A percentile compares a stretch with the other conserved stretches of the same genome.
Evolutionary conservation across 768 basidiomycete genomes (phyloP).

Genomic region (Lanmaoa rubissima): DNA sequence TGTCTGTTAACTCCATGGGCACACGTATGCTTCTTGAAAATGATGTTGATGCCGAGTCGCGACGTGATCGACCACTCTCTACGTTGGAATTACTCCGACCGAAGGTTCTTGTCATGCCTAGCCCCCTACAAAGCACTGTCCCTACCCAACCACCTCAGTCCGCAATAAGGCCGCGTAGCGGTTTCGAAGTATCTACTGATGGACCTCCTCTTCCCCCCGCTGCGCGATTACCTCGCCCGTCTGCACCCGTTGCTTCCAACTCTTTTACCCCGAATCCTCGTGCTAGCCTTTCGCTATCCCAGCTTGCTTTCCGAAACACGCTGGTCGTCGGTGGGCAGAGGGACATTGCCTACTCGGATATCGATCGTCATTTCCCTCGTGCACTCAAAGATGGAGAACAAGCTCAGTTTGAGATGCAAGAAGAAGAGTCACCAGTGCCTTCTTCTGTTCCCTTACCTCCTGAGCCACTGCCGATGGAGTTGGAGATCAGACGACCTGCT

Average conservation of each 20-base stretch:
- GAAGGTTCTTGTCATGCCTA: slow-evolving; percentile 94
- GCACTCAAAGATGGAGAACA: slow-evolving; percentile 81
- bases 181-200: slow-evolving; percentile 64
- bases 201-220: slow-evolving; percentile 70
- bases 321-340: slow-evolving; percentile 66
- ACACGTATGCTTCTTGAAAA: slow-evolving; percentile 62
- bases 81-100: slow-evolving; percentile 81
- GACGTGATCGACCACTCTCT: slow-evolving; percentile 61
- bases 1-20: slow-evolving; percentile 65
- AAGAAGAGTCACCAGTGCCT: slow-evolving; percentile 36
- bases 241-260: slow-evolving; percentile 50
- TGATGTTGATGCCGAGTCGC: slow-evolving; percentile 37
- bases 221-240: slow-evolving; percentile 55
- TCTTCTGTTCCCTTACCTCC: slow-evolving; percentile 31
- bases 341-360: slow-evolving; percentile 60
- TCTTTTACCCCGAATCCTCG: slow-evolving; percentile 80
- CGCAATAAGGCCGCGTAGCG: slow-evolving; percentile 42
- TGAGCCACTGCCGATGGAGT: slow-evolving; percentile 32
- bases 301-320: slow-evolving; percentile 83
- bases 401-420: slow-evolving; percentile 46
- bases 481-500: slow-evolving; percentile 48
- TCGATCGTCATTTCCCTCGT: slow-evolving; percentile 60
- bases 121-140: slow-evolving; percentile 63
- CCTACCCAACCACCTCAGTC: slow-evolving; percentile 32
- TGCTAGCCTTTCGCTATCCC: slow-evolving; percentile 68